These are phyloP conservation scores for Trichosporon coremiiforme DNA, from an alignment of 1,284 basidiomycete genomes.

Conservation along the genomic window DNA sequence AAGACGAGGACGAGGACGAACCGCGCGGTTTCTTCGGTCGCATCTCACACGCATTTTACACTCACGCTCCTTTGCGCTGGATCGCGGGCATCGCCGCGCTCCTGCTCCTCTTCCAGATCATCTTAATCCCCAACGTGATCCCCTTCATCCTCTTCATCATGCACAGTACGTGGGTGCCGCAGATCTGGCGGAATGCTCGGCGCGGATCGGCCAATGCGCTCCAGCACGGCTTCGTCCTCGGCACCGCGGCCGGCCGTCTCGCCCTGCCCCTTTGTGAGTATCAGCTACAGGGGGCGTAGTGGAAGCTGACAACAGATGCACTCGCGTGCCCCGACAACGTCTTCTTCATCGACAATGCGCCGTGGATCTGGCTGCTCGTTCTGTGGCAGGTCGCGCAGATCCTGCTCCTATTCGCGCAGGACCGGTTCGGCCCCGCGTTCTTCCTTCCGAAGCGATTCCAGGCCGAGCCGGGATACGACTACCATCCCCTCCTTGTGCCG, in stretches of 20 bases:
- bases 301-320: slow-evolving; percentile 63
- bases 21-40: background rate
- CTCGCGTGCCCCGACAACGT: slow-evolving; percentile 81
- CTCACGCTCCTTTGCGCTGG: slow-evolving; percentile 21
- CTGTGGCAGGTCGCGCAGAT: slow-evolving; percentile 69
- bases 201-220: slow-evolving; percentile 72
- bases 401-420: slow-evolving; percentile 69
- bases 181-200: slow-evolving; percentile 74
- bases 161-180: slow-evolving; percentile 79
- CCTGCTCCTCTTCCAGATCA: slow-evolving; percentile 67
- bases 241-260: slow-evolving; percentile 70
- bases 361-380: slow-evolving; percentile 69
- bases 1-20: slow-evolving; percentile 17
- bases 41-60: background rate
- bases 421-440: slow-evolving; percentile 75
- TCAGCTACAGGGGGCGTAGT: too few relatives aligned
- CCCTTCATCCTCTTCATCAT: slow-evolving; percentile 70
- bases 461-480: slow-evolving; percentile 71
- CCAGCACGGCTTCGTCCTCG: slow-evolving; percentile 70
- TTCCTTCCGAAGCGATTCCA: slow-evolving; percentile 62
- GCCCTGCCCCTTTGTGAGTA: slow-evolving; percentile 72
- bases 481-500: slow-evolving; percentile 73
- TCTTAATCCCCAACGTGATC: slow-evolving; percentile 70
- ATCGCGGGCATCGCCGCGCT: slow-evolving; percentile 25
- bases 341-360: slow-evolving; percentile 68